These are phyloP conservation scores for Symbiodinium natans DNA, from an alignment of 73 alveolate species.

Conservation along the genomic window DNA sequence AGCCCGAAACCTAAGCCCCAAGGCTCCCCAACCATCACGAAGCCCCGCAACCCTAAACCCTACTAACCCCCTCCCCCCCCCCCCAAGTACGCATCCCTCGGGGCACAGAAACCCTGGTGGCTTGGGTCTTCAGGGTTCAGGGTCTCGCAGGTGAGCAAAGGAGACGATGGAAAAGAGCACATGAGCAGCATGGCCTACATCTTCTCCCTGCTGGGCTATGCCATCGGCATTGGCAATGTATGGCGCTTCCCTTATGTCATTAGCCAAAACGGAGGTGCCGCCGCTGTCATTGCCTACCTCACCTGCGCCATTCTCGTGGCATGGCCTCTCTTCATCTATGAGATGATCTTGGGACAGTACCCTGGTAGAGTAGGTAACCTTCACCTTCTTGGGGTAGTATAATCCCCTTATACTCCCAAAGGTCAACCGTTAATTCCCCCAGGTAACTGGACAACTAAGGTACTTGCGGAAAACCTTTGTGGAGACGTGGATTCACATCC, in stretches of 20 bases:
- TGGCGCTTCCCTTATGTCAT: conserved; percentile 20
- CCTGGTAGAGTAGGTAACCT: no score
- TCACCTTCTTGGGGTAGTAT: no score
- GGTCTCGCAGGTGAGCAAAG: background rate
- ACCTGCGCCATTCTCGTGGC: background rate
- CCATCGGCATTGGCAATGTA: conserved; percentile 2
- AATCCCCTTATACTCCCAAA: no score
- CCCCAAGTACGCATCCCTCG: no score
- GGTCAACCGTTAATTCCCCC: no score
- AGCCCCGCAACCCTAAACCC: no score
- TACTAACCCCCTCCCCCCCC: no score
- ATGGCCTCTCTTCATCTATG: background rate
- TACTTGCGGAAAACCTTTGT: background rate
- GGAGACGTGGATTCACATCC: background rate
- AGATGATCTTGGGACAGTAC: conserved; percentile 6
- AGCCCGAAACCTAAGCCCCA: no score
- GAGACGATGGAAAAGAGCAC: background rate
- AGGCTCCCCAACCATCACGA: no score
- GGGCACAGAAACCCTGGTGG: no score
- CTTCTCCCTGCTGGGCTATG: background rate
- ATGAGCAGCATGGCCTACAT: background rate
- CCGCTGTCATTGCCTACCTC: background rate
- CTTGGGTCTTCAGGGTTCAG: no score
- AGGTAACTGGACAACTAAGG: no score
- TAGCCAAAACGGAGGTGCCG: conserved; percentile 7